Conservation (phyloP, 345 rosid species). For the Rubroshorea leprosula region DNA sequence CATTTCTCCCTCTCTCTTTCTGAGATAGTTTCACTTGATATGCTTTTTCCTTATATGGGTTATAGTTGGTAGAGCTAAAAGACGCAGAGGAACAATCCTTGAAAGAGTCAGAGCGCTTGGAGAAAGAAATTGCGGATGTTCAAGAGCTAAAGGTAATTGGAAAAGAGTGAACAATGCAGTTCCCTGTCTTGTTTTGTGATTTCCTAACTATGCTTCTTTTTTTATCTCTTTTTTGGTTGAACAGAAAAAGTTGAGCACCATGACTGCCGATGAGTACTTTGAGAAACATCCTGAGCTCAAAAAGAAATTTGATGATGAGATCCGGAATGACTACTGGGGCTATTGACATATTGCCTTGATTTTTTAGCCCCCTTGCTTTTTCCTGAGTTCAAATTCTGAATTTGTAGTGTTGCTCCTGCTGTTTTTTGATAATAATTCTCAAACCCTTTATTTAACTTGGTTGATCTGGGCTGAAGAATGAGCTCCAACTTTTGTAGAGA, state of each 20-base stretch:
- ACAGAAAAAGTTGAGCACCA: conserved; percentile 93
- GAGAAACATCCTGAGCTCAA: conserved; percentile 92
- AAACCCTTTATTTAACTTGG: background rate
- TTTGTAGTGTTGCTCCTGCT: background rate
- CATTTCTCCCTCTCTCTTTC: background rate
- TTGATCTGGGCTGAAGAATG: background rate
- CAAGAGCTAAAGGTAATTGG: conserved; percentile 76
- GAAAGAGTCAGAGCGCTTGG: conserved; percentile 74
- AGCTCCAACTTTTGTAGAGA: background rate
- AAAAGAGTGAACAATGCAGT: background rate
- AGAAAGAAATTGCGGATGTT: conserved; percentile 82
- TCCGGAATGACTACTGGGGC: conserved; percentile 94
- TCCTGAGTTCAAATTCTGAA: background rate
- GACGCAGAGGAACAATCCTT: conserved; percentile 81
- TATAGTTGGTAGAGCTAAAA: conserved; percentile 82
- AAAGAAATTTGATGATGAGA: conserved; percentile 94
- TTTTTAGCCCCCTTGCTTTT: background rate
- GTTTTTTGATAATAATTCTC: background rate
- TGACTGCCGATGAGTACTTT: conserved; percentile 98
- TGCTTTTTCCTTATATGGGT: background rate
- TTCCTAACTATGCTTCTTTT: background rate
- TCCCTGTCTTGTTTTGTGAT: background rate
- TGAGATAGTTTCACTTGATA: background rate
- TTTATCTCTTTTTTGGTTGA: conserved; percentile 4
- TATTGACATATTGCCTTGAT: conserved; percentile 30